Evolutionary conservation across 2,329 filamentous ascomycete genomes (phyloP).

Genomic region (Aspergillus fischeri): DNA sequence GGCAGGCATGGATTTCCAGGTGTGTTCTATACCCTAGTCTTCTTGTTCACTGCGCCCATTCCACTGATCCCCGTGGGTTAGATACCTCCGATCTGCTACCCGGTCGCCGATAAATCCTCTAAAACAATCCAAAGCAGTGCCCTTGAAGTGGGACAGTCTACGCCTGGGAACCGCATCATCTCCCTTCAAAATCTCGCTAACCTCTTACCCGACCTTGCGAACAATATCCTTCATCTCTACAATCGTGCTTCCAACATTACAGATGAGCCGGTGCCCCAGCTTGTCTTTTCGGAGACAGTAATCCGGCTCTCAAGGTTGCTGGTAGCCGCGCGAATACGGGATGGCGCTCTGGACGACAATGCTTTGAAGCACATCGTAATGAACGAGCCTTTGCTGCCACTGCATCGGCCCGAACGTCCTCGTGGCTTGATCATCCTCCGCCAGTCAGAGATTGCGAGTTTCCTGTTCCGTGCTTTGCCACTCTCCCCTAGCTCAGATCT

Average conservation of each 20-base stretch:
- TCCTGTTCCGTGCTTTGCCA: constrained; percentile 68
- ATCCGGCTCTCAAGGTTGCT: constrained; percentile 53
- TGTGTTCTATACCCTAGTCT: constrained; percentile 12
- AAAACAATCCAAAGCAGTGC: constrained; percentile 40
- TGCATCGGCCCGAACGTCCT: constrained; percentile 31
- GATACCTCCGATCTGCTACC: constrained; percentile 53
- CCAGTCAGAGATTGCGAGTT: constrained; percentile 60
- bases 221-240: constrained; percentile 55
- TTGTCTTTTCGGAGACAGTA: constrained; percentile 54
- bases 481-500: constrained; percentile 57
- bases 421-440: constrained; percentile 43
- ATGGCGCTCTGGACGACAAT: constrained; percentile 49
- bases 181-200: constrained; percentile 49
- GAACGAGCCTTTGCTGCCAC: constrained; percentile 39
- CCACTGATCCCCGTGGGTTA: constrained; percentile 22
- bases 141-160: constrained; percentile 40
- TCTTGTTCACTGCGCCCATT: neutral
- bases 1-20: constrained; percentile 72
- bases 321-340: constrained; percentile 47
- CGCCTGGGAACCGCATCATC: constrained; percentile 45
- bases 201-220: constrained; percentile 53
- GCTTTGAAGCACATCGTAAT: constrained; percentile 58
- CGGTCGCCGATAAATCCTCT: constrained; percentile 46
- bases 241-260: constrained; percentile 49
- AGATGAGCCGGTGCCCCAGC: constrained; percentile 50